A percentile compares a stretch with the other conserved stretches of the same genome.
Evolutionary conservation across 129 eudicot genomes (phyloP).

Genomic region (Tagetes patula): DNA sequence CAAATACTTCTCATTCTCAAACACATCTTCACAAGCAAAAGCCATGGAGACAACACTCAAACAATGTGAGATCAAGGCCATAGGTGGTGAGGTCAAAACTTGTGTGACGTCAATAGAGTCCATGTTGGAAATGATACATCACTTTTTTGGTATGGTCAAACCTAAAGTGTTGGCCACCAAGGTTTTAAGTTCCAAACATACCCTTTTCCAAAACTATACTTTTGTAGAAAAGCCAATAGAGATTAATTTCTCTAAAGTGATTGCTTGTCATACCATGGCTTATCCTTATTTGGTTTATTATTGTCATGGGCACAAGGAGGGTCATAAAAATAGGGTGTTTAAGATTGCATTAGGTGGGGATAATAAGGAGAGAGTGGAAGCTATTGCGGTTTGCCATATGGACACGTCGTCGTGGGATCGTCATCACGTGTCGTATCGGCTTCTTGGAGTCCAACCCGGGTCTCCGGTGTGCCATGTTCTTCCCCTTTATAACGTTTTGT

Average conservation of each 20-base stretch:
- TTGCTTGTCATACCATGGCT: conserved; percentile 67
- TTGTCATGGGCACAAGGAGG: conserved; percentile 55
- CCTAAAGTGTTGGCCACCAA: conserved; percentile 40
- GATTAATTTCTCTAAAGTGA: conserved; percentile 34
- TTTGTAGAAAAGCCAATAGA: conserved; percentile 39
- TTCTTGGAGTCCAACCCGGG: conserved; percentile 40
- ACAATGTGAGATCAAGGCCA: conserved; percentile 53
- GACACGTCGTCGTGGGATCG: conserved; percentile 62
- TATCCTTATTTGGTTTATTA: conserved; percentile 72
- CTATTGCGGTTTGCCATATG: conserved; percentile 61
- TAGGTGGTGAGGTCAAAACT: conserved; percentile 47
- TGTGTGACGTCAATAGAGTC: conserved; percentile 74
- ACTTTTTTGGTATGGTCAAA: conserved; percentile 35
- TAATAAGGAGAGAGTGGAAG: conserved; percentile 52
- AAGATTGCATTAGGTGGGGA: conserved; percentile 45
- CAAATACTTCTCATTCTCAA: conserved; percentile 39
- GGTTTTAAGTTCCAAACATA: conserved; percentile 17
- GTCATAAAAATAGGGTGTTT: conserved; percentile 33
- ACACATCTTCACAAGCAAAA: conserved; percentile 52
- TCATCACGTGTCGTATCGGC: conserved; percentile 47
- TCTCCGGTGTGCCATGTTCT: conserved; percentile 70
- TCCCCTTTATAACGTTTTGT: conserved; percentile 58
- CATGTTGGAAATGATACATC: conserved; percentile 47
- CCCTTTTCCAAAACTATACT: conserved; percentile 48
- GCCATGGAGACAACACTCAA: conserved; percentile 59